Evolutionary conservation across 495 filamentous ascomycete species (phyloP).

Genomic region (Xylaria flabelliformis): DNA sequence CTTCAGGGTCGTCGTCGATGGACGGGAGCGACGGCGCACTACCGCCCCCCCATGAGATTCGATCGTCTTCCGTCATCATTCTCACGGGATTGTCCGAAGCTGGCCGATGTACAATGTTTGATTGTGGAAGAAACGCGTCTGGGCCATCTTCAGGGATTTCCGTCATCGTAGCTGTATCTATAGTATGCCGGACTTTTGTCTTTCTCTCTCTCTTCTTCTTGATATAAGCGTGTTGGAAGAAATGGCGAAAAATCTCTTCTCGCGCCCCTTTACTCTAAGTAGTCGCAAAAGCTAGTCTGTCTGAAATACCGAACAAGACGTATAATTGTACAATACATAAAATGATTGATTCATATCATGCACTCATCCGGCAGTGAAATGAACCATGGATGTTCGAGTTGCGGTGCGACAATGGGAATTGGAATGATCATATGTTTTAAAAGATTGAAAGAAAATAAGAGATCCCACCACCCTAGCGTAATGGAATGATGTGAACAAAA

Average conservation of each 20-base stretch:
- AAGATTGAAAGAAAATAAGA: background rate
- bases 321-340: background rate
- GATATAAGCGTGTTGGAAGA: background rate
- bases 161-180: conserved; percentile 1
- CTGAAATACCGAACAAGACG: background rate
- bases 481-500: background rate
- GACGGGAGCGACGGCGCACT: conserved; percentile 41
- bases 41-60: conserved; percentile 37
- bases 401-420: background rate
- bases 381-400: background rate
- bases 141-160: background rate
- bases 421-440: background rate
- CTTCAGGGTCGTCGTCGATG: conserved; percentile 32
- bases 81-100: background rate
- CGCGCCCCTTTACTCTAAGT: background rate
- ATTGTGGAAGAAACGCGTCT: background rate
- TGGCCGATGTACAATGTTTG: background rate
- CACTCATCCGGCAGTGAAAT: background rate
- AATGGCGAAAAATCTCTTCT: background rate
- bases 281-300: background rate
- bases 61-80: background rate
- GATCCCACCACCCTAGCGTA: background rate
- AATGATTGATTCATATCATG: background rate
- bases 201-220: too few relatives aligned
- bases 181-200: background rate